Percentiles rank a stretch among this genome's conserved stretches.
These are phyloP conservation scores for Scenedesmus sp. DNA, from an alignment of 163 green algal genomes.

Conservation along the genomic window DNA sequence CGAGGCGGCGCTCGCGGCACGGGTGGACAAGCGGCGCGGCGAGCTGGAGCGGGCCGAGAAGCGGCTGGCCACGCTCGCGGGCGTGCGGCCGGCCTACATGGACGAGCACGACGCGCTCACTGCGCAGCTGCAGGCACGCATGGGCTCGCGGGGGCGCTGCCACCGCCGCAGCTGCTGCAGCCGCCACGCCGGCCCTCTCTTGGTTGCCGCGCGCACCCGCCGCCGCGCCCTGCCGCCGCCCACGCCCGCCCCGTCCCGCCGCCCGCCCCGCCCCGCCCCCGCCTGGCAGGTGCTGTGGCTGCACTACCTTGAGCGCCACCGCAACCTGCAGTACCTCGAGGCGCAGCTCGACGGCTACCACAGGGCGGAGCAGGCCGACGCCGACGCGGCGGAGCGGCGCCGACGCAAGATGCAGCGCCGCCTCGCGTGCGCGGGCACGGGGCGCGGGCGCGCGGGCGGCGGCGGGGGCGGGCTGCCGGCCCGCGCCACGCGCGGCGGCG, in stretches of 20 bases:
- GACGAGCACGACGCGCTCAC: conserved; percentile 85
- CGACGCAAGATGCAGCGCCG: conserved; percentile 84
- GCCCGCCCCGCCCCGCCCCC: background rate
- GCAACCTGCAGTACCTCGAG: conserved; percentile 85
- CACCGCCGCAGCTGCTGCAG: background rate
- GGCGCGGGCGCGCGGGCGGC: background rate
- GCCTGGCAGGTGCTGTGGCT: conserved; percentile 41
- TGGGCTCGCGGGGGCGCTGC: no score
- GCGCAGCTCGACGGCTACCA: conserved; percentile 73
- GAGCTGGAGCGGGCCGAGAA: conserved; percentile 87
- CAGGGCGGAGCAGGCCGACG: conserved; percentile 64
- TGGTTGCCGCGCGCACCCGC: no score
- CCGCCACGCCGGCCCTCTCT: background rate
- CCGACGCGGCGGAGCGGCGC: conserved; percentile 59
- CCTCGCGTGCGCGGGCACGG: conserved; percentile 55
- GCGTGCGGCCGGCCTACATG: conserved; percentile 80
- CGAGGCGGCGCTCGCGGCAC: conserved; percentile 65
- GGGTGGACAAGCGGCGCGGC: conserved; percentile 71
- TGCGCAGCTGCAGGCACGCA: conserved; percentile 50
- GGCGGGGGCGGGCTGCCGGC: background rate
- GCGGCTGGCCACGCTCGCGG: conserved; percentile 80
- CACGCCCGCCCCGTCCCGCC: background rate
- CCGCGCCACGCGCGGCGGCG: no score
- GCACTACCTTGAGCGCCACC: conserved; percentile 58
- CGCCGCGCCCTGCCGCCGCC: no score